Evolutionary conservation across 768 basidiomycete species (phyloP), one percentile per base, ranked within the genome.

Genomic region (Chiua virens): DNA sequence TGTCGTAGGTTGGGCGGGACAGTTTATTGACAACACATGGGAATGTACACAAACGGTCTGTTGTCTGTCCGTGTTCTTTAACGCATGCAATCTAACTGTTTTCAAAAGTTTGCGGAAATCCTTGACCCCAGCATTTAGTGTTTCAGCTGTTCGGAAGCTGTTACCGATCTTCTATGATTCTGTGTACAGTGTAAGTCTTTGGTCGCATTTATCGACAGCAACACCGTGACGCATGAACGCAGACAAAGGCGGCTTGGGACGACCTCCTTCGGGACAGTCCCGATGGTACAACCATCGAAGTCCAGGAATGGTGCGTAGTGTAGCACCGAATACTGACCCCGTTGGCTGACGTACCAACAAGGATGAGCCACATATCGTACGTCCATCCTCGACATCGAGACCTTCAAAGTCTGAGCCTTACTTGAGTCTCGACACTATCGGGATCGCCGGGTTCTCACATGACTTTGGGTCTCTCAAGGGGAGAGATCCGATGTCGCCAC

Each of bases 321-420:
- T 37, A n/a, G n/a, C n/a, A 5, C 27, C 27, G 8, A 10, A 10
- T 5, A 28, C 10, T 4, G 27, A 2, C 5, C 8, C 28, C 7
- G 8, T 15, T 13, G 22, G 37, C 17, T 42, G 38, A 28, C 11
- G 17, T 13, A 20, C n/a, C 5, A 18, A 15, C 34, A 73, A 72
- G 25, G 73, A 79, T 78, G 79, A 79, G 73, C 55, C 66, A 62
- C 50, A 69, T 77, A 25, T 72, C 78, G 76, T 75, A 56, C 45
- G 70, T 66, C 30, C 30, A n/a, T 23, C 14, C 1, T 34, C 8
- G 3, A n/a, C 34, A 9, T 41, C 11, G 15, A 5, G 13, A 22
- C 4, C 1, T 3, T 28, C 10, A 14, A 13, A 3, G 14, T 25
- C 37, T 46, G 15, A 48, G 18, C 8, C 3, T 3, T 28, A 28